Evolutionary conservation across 73 alveolate species (phyloP).

Genomic region (Paramecium bursaria): DNA sequence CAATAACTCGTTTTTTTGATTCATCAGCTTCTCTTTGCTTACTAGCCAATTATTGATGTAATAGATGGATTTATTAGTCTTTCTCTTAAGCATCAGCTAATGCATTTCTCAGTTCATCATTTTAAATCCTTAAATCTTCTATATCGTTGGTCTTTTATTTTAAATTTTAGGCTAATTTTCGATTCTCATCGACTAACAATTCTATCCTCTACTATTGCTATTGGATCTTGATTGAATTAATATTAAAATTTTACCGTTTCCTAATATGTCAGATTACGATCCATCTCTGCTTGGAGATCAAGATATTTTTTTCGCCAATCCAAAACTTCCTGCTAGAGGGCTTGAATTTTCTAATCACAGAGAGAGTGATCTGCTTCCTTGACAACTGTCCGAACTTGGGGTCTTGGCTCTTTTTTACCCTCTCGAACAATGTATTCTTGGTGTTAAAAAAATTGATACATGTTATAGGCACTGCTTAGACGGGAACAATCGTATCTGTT

Average conservation of each 20-base stretch:
- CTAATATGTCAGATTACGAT: conserved; percentile 18
- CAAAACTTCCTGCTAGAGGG: conserved; percentile 19
- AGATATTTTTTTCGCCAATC: conserved; percentile 54
- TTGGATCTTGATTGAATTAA: neutral
- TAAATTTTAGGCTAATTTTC: neutral
- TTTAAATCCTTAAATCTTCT: neutral
- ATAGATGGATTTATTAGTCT: neutral
- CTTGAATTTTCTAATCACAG: conserved; percentile 47
- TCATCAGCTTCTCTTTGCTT: conserved; percentile 8
- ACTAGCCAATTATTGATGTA: neutral
- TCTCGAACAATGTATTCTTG: conserved; percentile 46
- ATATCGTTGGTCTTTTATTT: conserved; percentile 27
- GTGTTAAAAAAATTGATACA: neutral
- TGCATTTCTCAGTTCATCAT: neutral
- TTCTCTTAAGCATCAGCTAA: neutral
- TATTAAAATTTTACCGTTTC: conserved; percentile 12
- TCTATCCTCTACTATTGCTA: conserved; percentile 41
- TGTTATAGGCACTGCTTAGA: conserved; percentile 27
- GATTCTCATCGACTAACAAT: conserved; percentile 23
- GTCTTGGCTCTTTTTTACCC: conserved; percentile 1
- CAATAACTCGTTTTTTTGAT: neutral
- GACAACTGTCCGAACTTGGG: conserved; percentile 3
- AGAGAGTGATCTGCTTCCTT: conserved; percentile 56
- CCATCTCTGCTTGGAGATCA: conserved; percentile 34
- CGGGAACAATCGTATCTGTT: conserved; percentile 38